Conservation (phyloP, 345 rosid genomes). For the Moricandia arvensis region DNA sequence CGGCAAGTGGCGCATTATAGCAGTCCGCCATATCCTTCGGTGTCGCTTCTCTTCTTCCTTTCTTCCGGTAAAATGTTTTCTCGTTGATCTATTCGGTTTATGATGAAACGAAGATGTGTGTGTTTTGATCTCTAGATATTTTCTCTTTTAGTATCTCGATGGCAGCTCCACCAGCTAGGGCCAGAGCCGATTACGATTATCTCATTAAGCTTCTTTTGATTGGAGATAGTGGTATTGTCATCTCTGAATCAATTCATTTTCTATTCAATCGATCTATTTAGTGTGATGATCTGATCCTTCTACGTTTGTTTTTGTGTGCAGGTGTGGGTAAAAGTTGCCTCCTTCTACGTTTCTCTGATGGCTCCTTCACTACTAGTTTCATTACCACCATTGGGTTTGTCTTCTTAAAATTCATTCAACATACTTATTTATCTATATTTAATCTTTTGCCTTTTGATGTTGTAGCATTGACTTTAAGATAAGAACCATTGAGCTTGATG, state of each 20-base stretch:
- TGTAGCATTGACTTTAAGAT: conserved; percentile 89
- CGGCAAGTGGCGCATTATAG: neutral
- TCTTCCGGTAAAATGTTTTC: neutral
- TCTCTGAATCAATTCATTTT: neutral
- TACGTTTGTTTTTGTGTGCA: conserved; percentile 1
- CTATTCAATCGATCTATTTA: conserved; percentile 2
- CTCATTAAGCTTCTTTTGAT: neutral
- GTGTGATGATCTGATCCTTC: neutral
- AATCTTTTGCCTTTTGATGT: neutral
- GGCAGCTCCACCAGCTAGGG: neutral
- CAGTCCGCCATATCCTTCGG: neutral
- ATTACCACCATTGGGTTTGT: conserved; percentile 92
- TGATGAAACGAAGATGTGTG: neutral
- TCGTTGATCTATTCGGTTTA: neutral
- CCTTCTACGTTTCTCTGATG: conserved; percentile 93
- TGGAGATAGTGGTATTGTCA: neutral
- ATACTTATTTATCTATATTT: neutral
- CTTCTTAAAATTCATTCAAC: neutral
- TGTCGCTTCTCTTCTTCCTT: neutral
- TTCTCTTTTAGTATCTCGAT: neutral
- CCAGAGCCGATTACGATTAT: neutral
- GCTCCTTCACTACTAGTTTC: conserved; percentile 94
- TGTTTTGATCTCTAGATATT: neutral
- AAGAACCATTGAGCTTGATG: conserved; percentile 94
- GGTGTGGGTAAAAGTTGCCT: conserved; percentile 98